phyloP scores from a whole-genome alignment of 2,329 filamentous ascomycete species.

The Grosmannia clavigera region DNA sequence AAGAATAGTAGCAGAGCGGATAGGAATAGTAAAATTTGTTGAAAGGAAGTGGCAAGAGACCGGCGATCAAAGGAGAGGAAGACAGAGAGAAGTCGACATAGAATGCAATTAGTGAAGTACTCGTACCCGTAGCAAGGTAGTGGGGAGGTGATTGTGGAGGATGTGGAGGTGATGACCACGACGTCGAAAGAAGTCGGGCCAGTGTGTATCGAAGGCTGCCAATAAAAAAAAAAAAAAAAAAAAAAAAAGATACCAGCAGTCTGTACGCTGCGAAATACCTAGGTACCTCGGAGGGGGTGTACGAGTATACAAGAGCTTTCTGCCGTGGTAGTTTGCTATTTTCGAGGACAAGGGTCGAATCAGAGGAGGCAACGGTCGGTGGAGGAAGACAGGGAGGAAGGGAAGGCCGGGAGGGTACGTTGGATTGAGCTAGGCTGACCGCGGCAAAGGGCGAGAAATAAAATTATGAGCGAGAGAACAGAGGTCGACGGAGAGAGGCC shows the following conservation, averaged over 20 bases:
- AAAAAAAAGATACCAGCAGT: not conserved
- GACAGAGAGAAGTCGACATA: not conserved
- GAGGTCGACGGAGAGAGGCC: not conserved
- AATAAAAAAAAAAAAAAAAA: not conserved
- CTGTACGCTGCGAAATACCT: not conserved
- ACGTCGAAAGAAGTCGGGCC: not conserved
- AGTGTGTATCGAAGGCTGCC: slow-evolving; percentile 1
- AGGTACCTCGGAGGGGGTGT: not conserved
- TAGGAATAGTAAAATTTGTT: not conserved
- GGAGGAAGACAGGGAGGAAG: slow-evolving; percentile 1
- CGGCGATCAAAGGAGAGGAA: not conserved
- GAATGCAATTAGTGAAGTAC: slow-evolving; percentile 2
- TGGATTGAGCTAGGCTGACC: slow-evolving; percentile 1
- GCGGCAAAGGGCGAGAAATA: not conserved
- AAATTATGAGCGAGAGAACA: not conserved
- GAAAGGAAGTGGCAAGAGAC: not conserved
- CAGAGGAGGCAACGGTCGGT: not conserved
- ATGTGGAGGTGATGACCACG: slow-evolving; percentile 1
- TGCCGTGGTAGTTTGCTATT: not conserved
- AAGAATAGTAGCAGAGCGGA: not conserved
- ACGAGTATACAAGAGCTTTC: not conserved
- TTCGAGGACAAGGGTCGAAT: not conserved
- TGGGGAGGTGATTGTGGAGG: not conserved
- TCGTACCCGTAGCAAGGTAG: slow-evolving; percentile 1
- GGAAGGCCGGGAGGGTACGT: not conserved